A percentile compares a stretch with the other conserved stretches of the same genome.
Conservation (phyloP, 2,329 filamentous ascomycete species). For the Exophiala viscosa region DNA sequence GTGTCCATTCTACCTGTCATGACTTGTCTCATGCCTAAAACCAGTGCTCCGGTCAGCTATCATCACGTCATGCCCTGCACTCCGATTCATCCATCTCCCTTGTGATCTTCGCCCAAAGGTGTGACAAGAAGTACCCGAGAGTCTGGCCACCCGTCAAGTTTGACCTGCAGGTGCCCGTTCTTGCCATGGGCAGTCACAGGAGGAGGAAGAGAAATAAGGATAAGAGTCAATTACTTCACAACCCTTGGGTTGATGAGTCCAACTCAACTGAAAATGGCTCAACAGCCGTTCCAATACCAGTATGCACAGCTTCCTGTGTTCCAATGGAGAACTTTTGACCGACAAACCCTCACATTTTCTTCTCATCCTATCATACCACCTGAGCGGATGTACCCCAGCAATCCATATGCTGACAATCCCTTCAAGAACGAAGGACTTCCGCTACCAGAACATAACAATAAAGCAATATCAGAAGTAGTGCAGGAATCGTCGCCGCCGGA, state of each 20-base stretch:
- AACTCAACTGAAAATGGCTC: constrained; percentile 37
- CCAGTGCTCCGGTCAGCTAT: constrained; percentile 16
- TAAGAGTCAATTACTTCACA: constrained; percentile 32
- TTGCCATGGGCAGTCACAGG: constrained; percentile 37
- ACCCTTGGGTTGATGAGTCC: constrained; percentile 31
- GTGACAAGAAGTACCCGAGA: constrained; percentile 14
- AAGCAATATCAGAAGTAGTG: neutral
- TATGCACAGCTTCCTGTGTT: constrained; percentile 44
- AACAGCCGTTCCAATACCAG: constrained; percentile 31
- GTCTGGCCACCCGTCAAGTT: constrained; percentile 7
- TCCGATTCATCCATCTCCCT: constrained; percentile 17
- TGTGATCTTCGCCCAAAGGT: constrained; percentile 18
- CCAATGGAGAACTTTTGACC: constrained; percentile 43
- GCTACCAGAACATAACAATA: constrained; percentile 5
- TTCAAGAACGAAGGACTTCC: constrained; percentile 17
- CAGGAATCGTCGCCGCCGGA: constrained; percentile 4
- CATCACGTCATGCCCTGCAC: constrained; percentile 22
- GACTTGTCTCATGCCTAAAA: constrained; percentile 4
- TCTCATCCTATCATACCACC: constrained; percentile 32
- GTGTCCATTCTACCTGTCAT: neutral
- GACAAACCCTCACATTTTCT: constrained; percentile 38
- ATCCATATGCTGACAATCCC: constrained; percentile 21
- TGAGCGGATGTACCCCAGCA: constrained; percentile 17
- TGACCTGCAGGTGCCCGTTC: constrained; percentile 27
- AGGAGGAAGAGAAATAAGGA: constrained; percentile 35